Evolutionary conservation across 2,329 filamentous ascomycete genomes (phyloP).

Genomic region (Didymellaceae sp.): DNA sequence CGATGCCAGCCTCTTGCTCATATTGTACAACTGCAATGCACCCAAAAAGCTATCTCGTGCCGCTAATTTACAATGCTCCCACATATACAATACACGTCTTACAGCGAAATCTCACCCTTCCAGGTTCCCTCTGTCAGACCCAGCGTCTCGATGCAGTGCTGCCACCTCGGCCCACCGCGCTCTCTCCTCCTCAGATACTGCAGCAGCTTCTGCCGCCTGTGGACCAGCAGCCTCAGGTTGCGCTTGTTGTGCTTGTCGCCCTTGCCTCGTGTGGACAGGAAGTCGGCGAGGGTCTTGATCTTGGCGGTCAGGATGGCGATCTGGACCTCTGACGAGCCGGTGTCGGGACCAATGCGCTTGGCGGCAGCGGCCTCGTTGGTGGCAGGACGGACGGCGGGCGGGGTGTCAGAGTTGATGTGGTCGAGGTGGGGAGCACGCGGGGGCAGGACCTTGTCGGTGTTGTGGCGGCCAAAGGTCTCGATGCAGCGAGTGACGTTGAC

Average conservation of each 20-base stretch:
- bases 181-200: slow-evolving; percentile 89
- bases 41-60: background rate
- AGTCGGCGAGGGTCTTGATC: slow-evolving; percentile 80
- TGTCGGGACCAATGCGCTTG: slow-evolving; percentile 84
- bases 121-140: slow-evolving; percentile 88
- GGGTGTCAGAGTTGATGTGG: slow-evolving; percentile 53
- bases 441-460: slow-evolving; percentile 75
- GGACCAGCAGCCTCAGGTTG: slow-evolving; percentile 83
- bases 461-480: slow-evolving; percentile 87
- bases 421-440: slow-evolving; percentile 62
- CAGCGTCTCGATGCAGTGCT: slow-evolving; percentile 80
- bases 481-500: slow-evolving; percentile 86
- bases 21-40: slow-evolving; percentile 15
- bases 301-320: slow-evolving; percentile 93
- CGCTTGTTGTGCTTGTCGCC: slow-evolving; percentile 95
- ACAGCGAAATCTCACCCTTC: slow-evolving; percentile 85
- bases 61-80: slow-evolving; percentile 11
- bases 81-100: slow-evolving; percentile 29
- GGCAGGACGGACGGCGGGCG: slow-evolving; percentile 52
- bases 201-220: slow-evolving; percentile 86
- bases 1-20: slow-evolving; percentile 1
- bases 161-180: slow-evolving; percentile 88
- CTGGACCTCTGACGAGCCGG: slow-evolving; percentile 96
- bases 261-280: slow-evolving; percentile 72
- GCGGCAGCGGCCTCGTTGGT: slow-evolving; percentile 37